Base-by-base conservation (phyloP, 768 basidiomycete genomes). In the Hygrophorus russula region DNA sequence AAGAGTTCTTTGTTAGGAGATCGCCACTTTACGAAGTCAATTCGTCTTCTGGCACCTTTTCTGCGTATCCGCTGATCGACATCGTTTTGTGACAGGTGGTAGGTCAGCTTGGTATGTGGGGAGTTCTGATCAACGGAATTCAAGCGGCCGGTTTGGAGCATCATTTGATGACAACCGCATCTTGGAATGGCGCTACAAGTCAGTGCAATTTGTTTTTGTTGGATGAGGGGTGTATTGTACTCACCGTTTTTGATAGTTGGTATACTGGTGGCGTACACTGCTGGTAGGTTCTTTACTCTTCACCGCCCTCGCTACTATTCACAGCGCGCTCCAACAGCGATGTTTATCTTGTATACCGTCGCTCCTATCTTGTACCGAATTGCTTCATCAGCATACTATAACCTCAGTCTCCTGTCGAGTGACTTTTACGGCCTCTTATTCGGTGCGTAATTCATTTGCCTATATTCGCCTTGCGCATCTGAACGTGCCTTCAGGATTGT, bases 401-500 rank as follows among this genome's bases (percentile, higher is more conserved):
- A 91, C 55, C 69, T 91, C 49, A 84, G 81, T 51, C 60, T 91
- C 8, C 73, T 92, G n/a, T 82, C 89, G 11, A 83, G 82, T 56
- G 87, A 91, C 62, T 92, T 90, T 51, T 92, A 81, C 53, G 86
- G 89, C 24, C 69, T 92, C 39, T 67, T 92, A 15, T 87, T 92
- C 54, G 89, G 71, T 70, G 48, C 10, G 66, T 56, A 9, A 24
- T 27, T 30, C 39, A 28, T 46, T n/a, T 7, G 5, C 13, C 19
- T n/a, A n/a, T 14, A 15, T 35, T 24, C 28, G n/a, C 30, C 20
- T 27, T 30, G 42, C 32, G 39, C 36, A 46, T 37, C 30, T 41
- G 39, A 38, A 41, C 31, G 30, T 39, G 44, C 12, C 40, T 30
- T 24, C 41, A 73, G 71, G 71, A 14, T 54, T 75, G 42, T 71